Evolutionary conservation across 768 basidiomycete species (phyloP), one percentile per base, ranked within the genome.

Genomic region (Lactifluus piperatus): DNA sequence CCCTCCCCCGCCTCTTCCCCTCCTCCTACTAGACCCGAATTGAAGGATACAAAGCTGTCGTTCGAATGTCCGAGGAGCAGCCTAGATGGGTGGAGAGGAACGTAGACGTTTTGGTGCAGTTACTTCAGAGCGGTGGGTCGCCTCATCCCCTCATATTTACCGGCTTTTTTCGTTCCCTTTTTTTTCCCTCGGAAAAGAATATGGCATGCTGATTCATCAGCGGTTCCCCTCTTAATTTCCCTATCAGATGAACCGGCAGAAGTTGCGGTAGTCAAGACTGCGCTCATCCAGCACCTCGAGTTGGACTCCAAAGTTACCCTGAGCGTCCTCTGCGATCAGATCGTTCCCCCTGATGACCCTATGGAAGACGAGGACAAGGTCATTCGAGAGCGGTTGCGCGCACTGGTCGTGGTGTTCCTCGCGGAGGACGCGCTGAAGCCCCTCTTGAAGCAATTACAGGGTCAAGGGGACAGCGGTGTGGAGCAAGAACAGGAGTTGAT

Each of bases 71-170:
- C 37, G 68, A 63, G 26, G 76, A 75, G 56, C 76, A 82, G 56
- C 74, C 67, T 48, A 82, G 79, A 65, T 83, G 80, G 79, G 75
- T 87, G 51, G 83, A 82, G 68, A 73, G 86, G 63, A 88, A 88
- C 68, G 81, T 82, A 4, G 86, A 88, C 69, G 86, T 88, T 3
- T 73, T 88, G 20, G 75, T 88, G n/a, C 86, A 88, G 62, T 71
- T 88, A 16, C 75, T 88, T 9, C 87, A 88, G 68, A 85, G 83
- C 64, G 86, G 86, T 87, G 67, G 69, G 84, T 54, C n/a, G 29
- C 32, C 47, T 41, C 22, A 2, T 5, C 20, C 18, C 5, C 4
- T 24, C 48, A 34, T 4, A 4, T 27, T 13, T 20, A 18, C 46
- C 32, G 26, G 30, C 9, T 27, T 50, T 32, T 13, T 36, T 14